These are phyloP conservation scores for Aspergillus transmontanensis DNA, from an alignment of 2,329 filamentous ascomycete genomes.

Conservation along the genomic window DNA sequence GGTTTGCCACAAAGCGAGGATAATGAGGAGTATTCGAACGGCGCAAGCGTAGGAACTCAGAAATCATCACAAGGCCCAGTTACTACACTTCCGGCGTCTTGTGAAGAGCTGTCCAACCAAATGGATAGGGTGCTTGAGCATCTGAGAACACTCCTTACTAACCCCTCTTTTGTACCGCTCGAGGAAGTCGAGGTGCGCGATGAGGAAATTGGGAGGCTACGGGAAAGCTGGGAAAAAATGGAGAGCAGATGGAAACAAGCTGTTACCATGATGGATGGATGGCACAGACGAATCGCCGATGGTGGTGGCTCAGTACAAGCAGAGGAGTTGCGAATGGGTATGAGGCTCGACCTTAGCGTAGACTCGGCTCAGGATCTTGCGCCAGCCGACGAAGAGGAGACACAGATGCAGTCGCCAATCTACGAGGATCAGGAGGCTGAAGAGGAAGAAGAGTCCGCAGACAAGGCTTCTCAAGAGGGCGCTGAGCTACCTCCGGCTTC, in stretches of 20 bases:
- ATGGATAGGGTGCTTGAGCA: slow-evolving; percentile 79
- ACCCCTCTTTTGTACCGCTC: slow-evolving; percentile 92
- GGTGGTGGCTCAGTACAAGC: slow-evolving; percentile 45
- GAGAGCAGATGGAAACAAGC: slow-evolving; percentile 88
- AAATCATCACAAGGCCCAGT: slow-evolving; percentile 31
- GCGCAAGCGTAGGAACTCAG: slow-evolving; percentile 25
- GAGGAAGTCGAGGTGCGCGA: slow-evolving; percentile 94
- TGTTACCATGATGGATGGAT: slow-evolving; percentile 85
- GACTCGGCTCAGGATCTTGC: slow-evolving; percentile 24
- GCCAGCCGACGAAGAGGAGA: slow-evolving; percentile 22
- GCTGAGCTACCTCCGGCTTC: background rate
- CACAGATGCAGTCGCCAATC: slow-evolving; percentile 32
- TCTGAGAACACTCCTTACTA: slow-evolving; percentile 81
- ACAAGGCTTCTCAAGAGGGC: slow-evolving; percentile 14
- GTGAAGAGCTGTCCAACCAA: slow-evolving; percentile 70
- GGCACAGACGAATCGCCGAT: slow-evolving; percentile 74
- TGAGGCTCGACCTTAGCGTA: slow-evolving; percentile 44
- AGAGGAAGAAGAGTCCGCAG: slow-evolving; percentile 30
- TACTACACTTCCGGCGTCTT: slow-evolving; percentile 57
- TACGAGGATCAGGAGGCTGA: slow-evolving; percentile 34
- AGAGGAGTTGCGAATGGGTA: slow-evolving; percentile 46
- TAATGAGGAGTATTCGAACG: slow-evolving; percentile 34
- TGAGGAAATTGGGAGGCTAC: slow-evolving; percentile 81
- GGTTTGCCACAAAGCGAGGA: slow-evolving; percentile 46
- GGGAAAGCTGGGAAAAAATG: slow-evolving; percentile 91